phyloP scores from a whole-genome alignment of 2,329 filamentous ascomycete genomes.

The Diplodia mutila region DNA sequence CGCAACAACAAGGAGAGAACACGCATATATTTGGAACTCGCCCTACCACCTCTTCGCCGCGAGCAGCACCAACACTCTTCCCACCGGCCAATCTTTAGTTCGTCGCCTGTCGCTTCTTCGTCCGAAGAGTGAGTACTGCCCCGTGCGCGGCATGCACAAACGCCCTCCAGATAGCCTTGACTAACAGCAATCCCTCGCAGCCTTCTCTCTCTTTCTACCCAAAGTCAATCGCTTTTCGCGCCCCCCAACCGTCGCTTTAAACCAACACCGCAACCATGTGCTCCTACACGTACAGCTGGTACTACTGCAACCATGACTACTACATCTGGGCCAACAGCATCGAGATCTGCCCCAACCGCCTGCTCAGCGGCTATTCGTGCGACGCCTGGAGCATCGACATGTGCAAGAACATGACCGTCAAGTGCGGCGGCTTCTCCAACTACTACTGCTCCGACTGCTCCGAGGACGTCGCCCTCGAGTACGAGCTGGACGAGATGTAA shows the following conservation, averaged over 20 bases:
- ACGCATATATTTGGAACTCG: conserved; percentile 16
- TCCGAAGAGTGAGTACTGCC: conserved; percentile 14
- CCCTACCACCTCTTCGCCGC: background rate
- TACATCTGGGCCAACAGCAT: conserved; percentile 53
- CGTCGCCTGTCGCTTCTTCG: background rate
- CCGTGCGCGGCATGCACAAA: too few species aligned
- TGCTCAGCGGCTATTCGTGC: conserved; percentile 51
- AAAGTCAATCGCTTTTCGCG: background rate
- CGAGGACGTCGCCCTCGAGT: conserved; percentile 49
- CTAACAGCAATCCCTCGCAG: background rate
- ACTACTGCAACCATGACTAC: conserved; percentile 54
- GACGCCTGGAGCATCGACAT: conserved; percentile 55
- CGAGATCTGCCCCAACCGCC: conserved; percentile 50
- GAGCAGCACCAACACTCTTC: background rate
- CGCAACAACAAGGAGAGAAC: background rate
- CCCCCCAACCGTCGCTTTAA: background rate
- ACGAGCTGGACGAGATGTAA: conserved; percentile 46
- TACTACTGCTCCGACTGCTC: conserved; percentile 51
- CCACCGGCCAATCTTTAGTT: background rate
- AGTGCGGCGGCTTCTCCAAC: conserved; percentile 49
- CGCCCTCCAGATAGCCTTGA: background rate
- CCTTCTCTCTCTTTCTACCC: background rate
- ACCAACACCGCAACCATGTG: conserved; percentile 44
- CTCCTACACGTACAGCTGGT: conserved; percentile 52
- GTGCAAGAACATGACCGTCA: conserved; percentile 48